Conservation (phyloP, 164 flowering plant genomes). For the Vitis riparia region DNA sequence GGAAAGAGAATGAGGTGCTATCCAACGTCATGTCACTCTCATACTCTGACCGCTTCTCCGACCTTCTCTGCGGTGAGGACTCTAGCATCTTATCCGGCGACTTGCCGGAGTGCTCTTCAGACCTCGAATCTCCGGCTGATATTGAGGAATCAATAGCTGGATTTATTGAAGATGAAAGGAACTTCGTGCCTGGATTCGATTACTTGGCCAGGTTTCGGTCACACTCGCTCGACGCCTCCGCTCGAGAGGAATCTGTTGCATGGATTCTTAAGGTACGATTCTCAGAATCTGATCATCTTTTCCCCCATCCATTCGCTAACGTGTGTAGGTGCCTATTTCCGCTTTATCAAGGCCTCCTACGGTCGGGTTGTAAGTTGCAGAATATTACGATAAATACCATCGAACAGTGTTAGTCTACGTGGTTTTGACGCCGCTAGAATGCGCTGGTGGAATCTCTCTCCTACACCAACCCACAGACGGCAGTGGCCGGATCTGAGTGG, state of each 20-base stretch:
- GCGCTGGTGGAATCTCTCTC: slow-evolving; percentile 4
- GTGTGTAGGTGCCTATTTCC: neutral
- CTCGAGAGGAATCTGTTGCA: slow-evolving; percentile 64
- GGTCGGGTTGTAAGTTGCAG: neutral
- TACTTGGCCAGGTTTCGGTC: slow-evolving; percentile 49
- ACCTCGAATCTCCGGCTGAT: slow-evolving; percentile 35
- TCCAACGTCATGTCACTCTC: slow-evolving; percentile 41
- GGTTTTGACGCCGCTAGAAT: slow-evolving; percentile 4
- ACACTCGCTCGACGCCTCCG: slow-evolving; percentile 60
- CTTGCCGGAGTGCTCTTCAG: slow-evolving; percentile 46
- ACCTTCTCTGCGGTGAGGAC: slow-evolving; percentile 76
- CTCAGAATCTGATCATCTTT: neutral
- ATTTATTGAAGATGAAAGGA: slow-evolving; percentile 64
- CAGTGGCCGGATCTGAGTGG: neutral
- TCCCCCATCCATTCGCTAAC: slow-evolving; percentile 2
- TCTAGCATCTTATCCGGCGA: slow-evolving; percentile 48
- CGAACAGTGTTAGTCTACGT: neutral
- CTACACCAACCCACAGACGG: too few relatives aligned
- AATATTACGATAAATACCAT: slow-evolving; percentile 8
- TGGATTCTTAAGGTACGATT: slow-evolving; percentile 91
- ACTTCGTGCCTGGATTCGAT: slow-evolving; percentile 55
- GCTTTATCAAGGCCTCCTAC: neutral
- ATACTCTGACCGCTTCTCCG: slow-evolving; percentile 49
- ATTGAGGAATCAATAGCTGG: slow-evolving; percentile 61
- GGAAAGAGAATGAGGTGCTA: slow-evolving; percentile 19